These are phyloP conservation scores for Aspergillus panamensis DNA, from an alignment of 495 filamentous ascomycete species.

Conservation along the genomic window DNA sequence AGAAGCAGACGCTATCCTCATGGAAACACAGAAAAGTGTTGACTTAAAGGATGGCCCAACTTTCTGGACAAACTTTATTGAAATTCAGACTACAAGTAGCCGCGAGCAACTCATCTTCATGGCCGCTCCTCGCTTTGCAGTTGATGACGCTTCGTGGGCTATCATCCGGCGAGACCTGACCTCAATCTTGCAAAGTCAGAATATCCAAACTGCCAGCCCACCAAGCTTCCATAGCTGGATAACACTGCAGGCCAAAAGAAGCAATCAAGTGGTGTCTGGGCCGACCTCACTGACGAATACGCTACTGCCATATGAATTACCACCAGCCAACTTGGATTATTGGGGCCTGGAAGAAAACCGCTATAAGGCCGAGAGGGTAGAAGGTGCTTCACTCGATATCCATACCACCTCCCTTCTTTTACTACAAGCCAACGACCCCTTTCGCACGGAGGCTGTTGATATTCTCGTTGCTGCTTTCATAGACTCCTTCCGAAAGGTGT, in stretches of 20 bases:
- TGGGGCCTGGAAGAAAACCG: slow-evolving; percentile 13
- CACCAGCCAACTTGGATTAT: slow-evolving; percentile 2
- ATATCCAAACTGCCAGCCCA: not conserved
- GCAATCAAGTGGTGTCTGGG: not conserved
- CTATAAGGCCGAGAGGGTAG: not conserved
- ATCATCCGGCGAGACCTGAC: slow-evolving; percentile 11
- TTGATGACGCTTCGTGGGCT: slow-evolving; percentile 14
- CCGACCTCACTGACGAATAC: not conserved
- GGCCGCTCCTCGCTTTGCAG: slow-evolving; percentile 12
- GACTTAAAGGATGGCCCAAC: slow-evolving; percentile 12
- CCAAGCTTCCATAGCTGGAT: slow-evolving; percentile 8
- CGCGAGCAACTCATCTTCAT: slow-evolving; percentile 4
- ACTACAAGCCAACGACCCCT: slow-evolving; percentile 22
- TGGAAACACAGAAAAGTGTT: not conserved
- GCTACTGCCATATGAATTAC: not conserved
- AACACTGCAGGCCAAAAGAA: not conserved
- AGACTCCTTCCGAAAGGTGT: slow-evolving; percentile 34
- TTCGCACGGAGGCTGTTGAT: slow-evolving; percentile 43
- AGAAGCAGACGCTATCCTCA: slow-evolving; percentile 4
- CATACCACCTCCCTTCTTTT: slow-evolving; percentile 31
- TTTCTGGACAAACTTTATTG: slow-evolving; percentile 1
- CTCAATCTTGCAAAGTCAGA: not conserved
- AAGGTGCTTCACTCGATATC: slow-evolving; percentile 23
- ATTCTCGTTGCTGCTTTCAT: slow-evolving; percentile 41
- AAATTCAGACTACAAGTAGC: not conserved